Conservation (phyloP, 768 basidiomycete species). For the Trametes cinnabarina region DNA sequence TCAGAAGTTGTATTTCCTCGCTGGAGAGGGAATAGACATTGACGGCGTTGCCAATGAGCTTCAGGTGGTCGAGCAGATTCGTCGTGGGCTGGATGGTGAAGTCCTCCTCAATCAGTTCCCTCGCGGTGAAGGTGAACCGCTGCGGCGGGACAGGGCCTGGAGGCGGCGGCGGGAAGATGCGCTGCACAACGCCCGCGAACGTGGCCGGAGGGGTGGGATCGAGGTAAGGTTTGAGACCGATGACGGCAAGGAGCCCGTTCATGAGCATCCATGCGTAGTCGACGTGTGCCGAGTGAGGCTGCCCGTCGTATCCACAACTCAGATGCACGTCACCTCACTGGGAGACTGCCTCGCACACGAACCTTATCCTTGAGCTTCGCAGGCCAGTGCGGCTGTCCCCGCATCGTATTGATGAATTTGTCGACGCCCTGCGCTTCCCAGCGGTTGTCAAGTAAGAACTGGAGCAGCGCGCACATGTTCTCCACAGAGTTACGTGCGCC, state of each 20-base stretch:
- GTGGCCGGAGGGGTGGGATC: background rate
- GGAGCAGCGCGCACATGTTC: constrained; percentile 10
- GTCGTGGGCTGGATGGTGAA: constrained; percentile 14
- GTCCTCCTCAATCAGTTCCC: constrained; percentile 12
- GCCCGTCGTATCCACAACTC: background rate
- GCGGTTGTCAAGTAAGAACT: background rate
- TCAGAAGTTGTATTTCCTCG: background rate
- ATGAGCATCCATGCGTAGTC: constrained; percentile 10
- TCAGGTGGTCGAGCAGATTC: constrained; percentile 11
- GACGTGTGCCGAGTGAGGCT: constrained; percentile 1
- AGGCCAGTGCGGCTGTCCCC: constrained; percentile 3
- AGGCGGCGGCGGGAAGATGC: constrained; percentile 1
- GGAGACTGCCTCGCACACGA: background rate
- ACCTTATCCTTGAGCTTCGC: constrained; percentile 8
- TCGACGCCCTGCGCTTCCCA: constrained; percentile 7
- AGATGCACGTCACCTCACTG: background rate
- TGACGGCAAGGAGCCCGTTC: constrained; percentile 6
- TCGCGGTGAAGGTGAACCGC: constrained; percentile 6
- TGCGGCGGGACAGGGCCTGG: background rate
- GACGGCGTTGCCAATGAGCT: constrained; percentile 12
- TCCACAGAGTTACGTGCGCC: constrained; percentile 5
- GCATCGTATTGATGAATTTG: background rate
- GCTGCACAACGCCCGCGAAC: background rate
- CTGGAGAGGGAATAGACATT: constrained; percentile 5
- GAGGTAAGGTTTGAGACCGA: constrained; percentile 3